Base-by-base conservation (phyloP, 352 stramenopile species). In the Globisporangium heterothallicum region DNA sequence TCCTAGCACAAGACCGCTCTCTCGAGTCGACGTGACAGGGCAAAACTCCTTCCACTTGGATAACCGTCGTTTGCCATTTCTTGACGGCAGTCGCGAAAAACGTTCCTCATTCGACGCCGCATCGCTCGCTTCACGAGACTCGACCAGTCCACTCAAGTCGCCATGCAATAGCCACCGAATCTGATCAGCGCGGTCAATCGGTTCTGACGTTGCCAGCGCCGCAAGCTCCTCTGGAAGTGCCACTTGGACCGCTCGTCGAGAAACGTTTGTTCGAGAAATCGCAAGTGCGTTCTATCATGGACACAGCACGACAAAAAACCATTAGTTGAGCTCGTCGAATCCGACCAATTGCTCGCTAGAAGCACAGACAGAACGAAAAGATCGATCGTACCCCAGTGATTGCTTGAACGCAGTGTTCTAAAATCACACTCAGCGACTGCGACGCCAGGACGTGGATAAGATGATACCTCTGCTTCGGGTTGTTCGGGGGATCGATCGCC, bases 41-140 rank as follows among this genome's bases (percentile, higher is more conserved):
- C 79, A 91, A 57, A 83, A 91, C 36, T 86, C 66, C 8, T 61
- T 65, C 79, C 79, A 91, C 0, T 62, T 74, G 1, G 76, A 84
- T 2, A 90, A 49, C 22, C 29, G 22, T 0, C 68, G 59, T 26
- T 34, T 47, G 42, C 38, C 19, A 10, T 26, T 32, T 18, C 45
- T 36, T n/a, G 26, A 36, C n/a, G 40, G 55, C 12, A 56, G 22
- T 1, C 40, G 42, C 12, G 30, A 53, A 41, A 40, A 51, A 18
- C 36, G 4, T 16, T 16, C 30, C 3, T 47, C 21, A n/a, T n/a
- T n/a, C n/a, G n/a, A n/a, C n/a, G n/a, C n/a, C n/a, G n/a, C n/a
- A n/a, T 8, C 42, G 22, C n/a, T 49, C 18, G 53, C 29, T 19
- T 52, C 10, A 51, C 59, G 47, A 4, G 40, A 42, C 16, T 63